Evolutionary conservation across 805 yeast species (phyloP).

Genomic region (Blastobotrys muscicola): DNA sequence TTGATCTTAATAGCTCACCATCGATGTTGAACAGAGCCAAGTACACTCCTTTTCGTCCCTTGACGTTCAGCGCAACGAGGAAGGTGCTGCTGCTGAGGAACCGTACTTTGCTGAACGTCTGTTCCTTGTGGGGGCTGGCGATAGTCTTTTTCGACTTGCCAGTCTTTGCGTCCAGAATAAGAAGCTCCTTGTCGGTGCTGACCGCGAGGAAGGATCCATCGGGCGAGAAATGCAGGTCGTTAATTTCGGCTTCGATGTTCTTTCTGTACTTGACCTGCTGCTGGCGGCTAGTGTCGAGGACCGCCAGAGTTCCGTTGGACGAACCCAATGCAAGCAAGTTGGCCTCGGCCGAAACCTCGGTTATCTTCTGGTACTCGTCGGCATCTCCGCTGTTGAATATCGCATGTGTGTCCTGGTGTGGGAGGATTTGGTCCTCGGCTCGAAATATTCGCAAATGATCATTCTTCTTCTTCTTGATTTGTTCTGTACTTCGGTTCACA

Average conservation of each 20-base stretch:
- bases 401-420: neutral
- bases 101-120: slow-evolving; percentile 34
- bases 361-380: slow-evolving; percentile 51
- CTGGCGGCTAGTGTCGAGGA: slow-evolving; percentile 48
- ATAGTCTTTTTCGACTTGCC: slow-evolving; percentile 26
- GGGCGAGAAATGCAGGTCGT: slow-evolving; percentile 59
- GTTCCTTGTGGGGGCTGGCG: slow-evolving; percentile 17
- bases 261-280: slow-evolving; percentile 27
- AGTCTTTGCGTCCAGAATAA: slow-evolving; percentile 41
- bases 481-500: slow-evolving; percentile 57
- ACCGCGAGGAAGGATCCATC: slow-evolving; percentile 57
- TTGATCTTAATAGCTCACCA: slow-evolving; percentile 5
- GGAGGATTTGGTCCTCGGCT: too few relatives aligned
- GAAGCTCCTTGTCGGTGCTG: slow-evolving; percentile 47
- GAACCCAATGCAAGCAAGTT: slow-evolving; percentile 59
- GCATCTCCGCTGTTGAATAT: slow-evolving; percentile 37
- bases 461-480: slow-evolving; percentile 52
- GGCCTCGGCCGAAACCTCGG: slow-evolving; percentile 44
- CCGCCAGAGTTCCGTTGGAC: slow-evolving; percentile 50
- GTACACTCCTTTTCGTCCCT: slow-evolving; percentile 34
- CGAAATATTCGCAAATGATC: slow-evolving; percentile 57
- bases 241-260: slow-evolving; percentile 44
- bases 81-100: slow-evolving; percentile 30
- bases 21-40: slow-evolving; percentile 22
- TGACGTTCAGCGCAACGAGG: slow-evolving; percentile 37